phyloP scores from a whole-genome alignment of 441 rosid genomes.

The Adansonia gregorii region DNA sequence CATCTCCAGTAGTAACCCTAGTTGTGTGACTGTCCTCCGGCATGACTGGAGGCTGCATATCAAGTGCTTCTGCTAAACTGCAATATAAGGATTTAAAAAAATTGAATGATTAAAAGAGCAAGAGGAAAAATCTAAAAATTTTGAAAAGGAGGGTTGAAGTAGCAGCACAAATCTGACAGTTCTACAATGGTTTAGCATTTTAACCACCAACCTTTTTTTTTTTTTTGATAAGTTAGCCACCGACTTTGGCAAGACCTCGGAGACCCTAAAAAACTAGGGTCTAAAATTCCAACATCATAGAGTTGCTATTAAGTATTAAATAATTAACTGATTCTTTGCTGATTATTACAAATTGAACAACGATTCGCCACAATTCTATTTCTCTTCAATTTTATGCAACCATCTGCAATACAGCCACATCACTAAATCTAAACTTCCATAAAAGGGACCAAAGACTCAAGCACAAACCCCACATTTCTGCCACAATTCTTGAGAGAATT shows the following conservation, averaged over 20 bases:
- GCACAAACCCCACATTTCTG: background rate
- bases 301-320: background rate
- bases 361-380: background rate
- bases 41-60: constrained; percentile 98
- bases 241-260: background rate
- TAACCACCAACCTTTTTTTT: background rate
- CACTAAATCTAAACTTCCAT: background rate
- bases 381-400: constrained; percentile 7
- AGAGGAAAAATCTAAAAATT: background rate
- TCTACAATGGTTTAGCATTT: background rate
- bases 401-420: background rate
- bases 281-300: background rate
- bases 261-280: background rate
- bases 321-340: background rate
- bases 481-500: constrained; percentile 11
- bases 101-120: background rate
- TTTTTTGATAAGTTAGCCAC: background rate
- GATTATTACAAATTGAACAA: background rate
- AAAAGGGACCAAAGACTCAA: background rate
- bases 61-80: constrained; percentile 98
- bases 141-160: background rate
- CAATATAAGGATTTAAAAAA: constrained; percentile 10
- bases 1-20: constrained; percentile 85
- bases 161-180: background rate
- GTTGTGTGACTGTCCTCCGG: constrained; percentile 99